Base-by-base conservation (phyloP, 108 stramenopile genomes). In the Pseudonitzschia pungens region DNA sequence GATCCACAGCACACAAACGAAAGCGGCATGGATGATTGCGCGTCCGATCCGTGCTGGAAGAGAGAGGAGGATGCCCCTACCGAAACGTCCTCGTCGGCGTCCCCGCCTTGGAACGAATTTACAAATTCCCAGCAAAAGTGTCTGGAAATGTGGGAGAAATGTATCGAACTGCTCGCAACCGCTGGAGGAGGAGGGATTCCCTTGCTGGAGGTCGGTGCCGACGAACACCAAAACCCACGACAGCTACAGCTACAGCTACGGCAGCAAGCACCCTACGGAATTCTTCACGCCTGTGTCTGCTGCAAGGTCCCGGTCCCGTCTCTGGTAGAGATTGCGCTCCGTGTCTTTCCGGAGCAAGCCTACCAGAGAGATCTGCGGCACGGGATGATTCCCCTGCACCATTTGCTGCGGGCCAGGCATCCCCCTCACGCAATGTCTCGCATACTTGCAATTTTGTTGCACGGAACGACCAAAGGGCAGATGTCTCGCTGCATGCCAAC, bases 301-400 rank as follows among this genome's bases (percentile, higher is more conserved):
- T 69, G 51, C 33, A 70, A 74, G 32, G 69, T 74, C 4, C 79
- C 73, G 0, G 26, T 71, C 5, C 69, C 69, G 21, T 42, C 32
- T 21, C 41, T 80, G 31, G 50, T 69, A 27, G 62, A 80, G 42
- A 32, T 74, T 12, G 73, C 69, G 6, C 33, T 74, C 0, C 56
- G 54, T 0, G 21, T 80, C 7, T 80, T 80, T 62, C 79, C 73
- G 33, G 79, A 74, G 65, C 70, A 70, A 65, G 63, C 56, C 1
- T 60, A 42, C 14, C 36, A 63, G 26, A 33, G 71, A 16, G 71
- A 76, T 31, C 48, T 68, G 14, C 12, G 11, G 24, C 32, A 62
- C 0, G 75, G 75, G 18, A 21, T 72, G 56, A 44, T 72, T 48
- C 80, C 80, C 18, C 21, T 81, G 0, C 74, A 76, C 50, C 80